phyloP scores from a whole-genome alignment of 2,329 filamentous ascomycete species.

The Cytospora paraplurivora region DNA sequence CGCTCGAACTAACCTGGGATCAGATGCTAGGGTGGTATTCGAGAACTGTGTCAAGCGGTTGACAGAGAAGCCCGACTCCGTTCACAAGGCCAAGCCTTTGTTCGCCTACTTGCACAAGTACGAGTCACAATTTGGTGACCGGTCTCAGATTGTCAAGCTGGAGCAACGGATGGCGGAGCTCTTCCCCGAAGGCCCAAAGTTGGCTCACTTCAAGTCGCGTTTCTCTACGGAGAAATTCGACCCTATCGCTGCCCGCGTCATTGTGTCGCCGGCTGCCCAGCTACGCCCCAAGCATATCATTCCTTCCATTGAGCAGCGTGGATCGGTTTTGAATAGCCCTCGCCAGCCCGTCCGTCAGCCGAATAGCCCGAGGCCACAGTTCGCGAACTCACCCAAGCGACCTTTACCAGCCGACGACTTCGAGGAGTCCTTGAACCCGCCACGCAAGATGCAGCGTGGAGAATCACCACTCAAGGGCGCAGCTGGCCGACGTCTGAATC shows the following conservation, averaged over 20 bases:
- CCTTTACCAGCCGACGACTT: conserved; percentile 71
- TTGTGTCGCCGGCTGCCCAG: conserved; percentile 80
- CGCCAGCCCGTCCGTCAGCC: conserved; percentile 37
- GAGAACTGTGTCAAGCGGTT: conserved; percentile 89
- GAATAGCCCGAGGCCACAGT: conserved; percentile 52
- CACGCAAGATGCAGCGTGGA: conserved; percentile 85
- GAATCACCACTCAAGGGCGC: conserved; percentile 92
- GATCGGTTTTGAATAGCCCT: conserved; percentile 50
- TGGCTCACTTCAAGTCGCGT: conserved; percentile 74
- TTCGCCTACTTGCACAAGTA: conserved; percentile 94
- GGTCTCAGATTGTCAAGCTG: conserved; percentile 85
- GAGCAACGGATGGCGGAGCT: conserved; percentile 91
- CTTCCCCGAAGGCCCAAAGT: conserved; percentile 83
- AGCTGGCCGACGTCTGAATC: conserved; percentile 80
- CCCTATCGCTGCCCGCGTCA: conserved; percentile 76
- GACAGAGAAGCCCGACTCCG: conserved; percentile 72
- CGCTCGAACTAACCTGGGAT: conserved; percentile 25
- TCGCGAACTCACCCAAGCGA: conserved; percentile 61
- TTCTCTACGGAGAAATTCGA: conserved; percentile 77
- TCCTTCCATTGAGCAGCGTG: conserved; percentile 55
- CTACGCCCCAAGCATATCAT: conserved; percentile 65
- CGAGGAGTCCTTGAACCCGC: conserved; percentile 65
- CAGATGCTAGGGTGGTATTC: conserved; percentile 93
- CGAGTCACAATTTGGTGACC: conserved; percentile 90
- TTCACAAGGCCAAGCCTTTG: conserved; percentile 77